A percentile compares a stretch with the other conserved stretches of the same genome.
Evolutionary conservation across 2,329 filamentous ascomycete species (phyloP).

Genomic region (Zymoseptoria passerinii): DNA sequence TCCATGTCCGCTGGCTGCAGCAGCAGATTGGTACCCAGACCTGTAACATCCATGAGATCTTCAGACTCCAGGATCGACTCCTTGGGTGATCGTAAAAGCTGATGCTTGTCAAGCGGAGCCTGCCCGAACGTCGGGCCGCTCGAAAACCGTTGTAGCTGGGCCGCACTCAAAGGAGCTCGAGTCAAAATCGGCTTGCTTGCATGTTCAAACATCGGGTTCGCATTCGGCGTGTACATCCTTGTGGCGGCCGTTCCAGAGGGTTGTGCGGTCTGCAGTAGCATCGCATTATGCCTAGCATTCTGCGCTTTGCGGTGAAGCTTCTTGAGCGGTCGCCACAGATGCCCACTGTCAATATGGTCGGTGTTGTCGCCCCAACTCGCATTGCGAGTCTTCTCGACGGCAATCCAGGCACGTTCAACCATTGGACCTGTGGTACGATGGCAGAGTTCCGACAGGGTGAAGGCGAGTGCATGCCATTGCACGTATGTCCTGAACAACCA

Average conservation of each 20-base stretch:
- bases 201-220: conserved; percentile 29
- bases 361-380: conserved; percentile 34
- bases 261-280: conserved; percentile 30
- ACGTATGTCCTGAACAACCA: conserved; percentile 59
- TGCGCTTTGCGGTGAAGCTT: conserved; percentile 53
- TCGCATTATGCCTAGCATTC: conserved; percentile 45
- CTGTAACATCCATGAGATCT: conserved; percentile 12
- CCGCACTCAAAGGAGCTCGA: conserved; percentile 27
- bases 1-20: conserved; percentile 1
- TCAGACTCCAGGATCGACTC: conserved; percentile 11
- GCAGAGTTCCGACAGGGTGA: conserved; percentile 53
- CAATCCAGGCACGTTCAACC: conserved; percentile 53
- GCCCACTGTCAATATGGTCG: conserved; percentile 36
- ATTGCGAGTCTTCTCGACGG: conserved; percentile 42
- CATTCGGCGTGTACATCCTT: conserved; percentile 27
- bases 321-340: conserved; percentile 55
- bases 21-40: conserved; percentile 5
- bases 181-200: conserved; percentile 22
- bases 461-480: conserved; percentile 58
- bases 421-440: conserved; percentile 48
- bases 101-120: conserved; percentile 27
- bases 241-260: conserved; percentile 13
- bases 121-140: conserved; percentile 26
- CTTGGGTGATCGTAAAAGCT: conserved; percentile 25
- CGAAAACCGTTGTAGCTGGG: conserved; percentile 27